phyloP scores from a whole-genome alignment of 2,329 filamentous ascomycete species.

The Alternaria panax region DNA sequence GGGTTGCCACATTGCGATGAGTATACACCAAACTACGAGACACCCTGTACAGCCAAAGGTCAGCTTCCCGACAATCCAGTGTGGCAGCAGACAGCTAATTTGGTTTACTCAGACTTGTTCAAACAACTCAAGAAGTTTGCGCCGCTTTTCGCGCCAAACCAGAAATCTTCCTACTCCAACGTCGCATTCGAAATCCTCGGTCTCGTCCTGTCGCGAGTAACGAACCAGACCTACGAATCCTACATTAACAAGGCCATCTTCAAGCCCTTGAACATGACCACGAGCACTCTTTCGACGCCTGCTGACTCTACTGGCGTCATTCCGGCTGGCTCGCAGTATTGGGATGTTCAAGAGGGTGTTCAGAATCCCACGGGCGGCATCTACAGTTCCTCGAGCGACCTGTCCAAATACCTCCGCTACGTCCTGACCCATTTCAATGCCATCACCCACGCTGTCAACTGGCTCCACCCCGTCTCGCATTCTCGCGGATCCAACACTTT shows the following conservation, averaged over 20 bases:
- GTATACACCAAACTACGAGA: constrained; percentile 40
- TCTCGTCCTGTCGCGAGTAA: constrained; percentile 50
- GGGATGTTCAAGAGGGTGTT: constrained; percentile 53
- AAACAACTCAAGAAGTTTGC: constrained; percentile 35
- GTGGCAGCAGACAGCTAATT: constrained; percentile 10
- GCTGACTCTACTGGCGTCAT: constrained; percentile 51
- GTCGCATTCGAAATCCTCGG: constrained; percentile 53
- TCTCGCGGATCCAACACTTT: constrained; percentile 48
- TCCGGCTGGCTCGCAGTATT: constrained; percentile 47
- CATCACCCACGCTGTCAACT: constrained; percentile 53
- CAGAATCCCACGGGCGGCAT: constrained; percentile 56
- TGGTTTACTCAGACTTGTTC: constrained; percentile 40
- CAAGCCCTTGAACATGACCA: constrained; percentile 44
- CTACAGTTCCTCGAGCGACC: constrained; percentile 51
- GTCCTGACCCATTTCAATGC: constrained; percentile 53
- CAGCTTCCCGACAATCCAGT: neutral
- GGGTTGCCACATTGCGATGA: constrained; percentile 47
- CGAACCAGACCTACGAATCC: constrained; percentile 45
- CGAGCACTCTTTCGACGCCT: constrained; percentile 36
- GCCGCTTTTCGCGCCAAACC: constrained; percentile 53
- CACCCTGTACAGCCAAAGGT: constrained; percentile 38
- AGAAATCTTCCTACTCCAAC: constrained; percentile 54
- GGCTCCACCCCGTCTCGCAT: constrained; percentile 53
- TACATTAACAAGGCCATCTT: constrained; percentile 53
- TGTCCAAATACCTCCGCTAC: constrained; percentile 55